These are phyloP conservation scores for Yueomyces sp. DNA, from an alignment of 805 yeast species.

Conservation along the genomic window DNA sequence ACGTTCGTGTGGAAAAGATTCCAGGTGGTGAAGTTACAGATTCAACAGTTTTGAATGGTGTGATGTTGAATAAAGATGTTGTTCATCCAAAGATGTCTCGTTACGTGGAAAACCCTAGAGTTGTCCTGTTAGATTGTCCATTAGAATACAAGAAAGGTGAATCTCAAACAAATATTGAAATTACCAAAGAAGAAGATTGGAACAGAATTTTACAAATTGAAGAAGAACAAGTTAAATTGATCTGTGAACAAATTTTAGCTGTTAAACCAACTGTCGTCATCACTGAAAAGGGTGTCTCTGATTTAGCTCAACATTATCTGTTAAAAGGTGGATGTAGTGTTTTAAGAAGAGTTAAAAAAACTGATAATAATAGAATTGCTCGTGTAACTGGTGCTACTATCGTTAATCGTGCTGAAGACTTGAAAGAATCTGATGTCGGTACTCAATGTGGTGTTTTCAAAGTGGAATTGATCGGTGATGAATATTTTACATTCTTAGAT, in stretches of 20 bases:
- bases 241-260: slow-evolving; percentile 75
- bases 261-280: slow-evolving; percentile 89
- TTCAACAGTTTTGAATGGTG: slow-evolving; percentile 78
- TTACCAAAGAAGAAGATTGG: slow-evolving; percentile 95
- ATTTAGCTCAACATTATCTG: slow-evolving; percentile 91
- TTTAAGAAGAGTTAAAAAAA: slow-evolving; percentile 85
- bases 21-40: slow-evolving; percentile 98
- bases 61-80: slow-evolving; percentile 87
- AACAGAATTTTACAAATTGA: slow-evolving; percentile 87
- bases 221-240: slow-evolving; percentile 84
- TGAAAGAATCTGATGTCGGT: slow-evolving; percentile 85
- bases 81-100: slow-evolving; percentile 99
- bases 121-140: slow-evolving; percentile 87
- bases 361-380: slow-evolving; percentile 92
- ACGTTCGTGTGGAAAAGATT: slow-evolving; percentile 85
- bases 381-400: slow-evolving; percentile 97
- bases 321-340: slow-evolving; percentile 89
- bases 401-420: slow-evolving; percentile 89
- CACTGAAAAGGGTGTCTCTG: slow-evolving; percentile 97
- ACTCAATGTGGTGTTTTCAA: slow-evolving; percentile 80
- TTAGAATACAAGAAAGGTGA: slow-evolving; percentile 98
- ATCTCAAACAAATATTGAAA: slow-evolving; percentile 95
- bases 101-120: slow-evolving; percentile 73
- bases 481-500: slow-evolving; percentile 77
- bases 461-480: slow-evolving; percentile 93